Evolutionary conservation across 208 protist species (phyloP), one percentile per base, ranked within the genome.

Genomic region (Trypanosoma avium): DNA sequence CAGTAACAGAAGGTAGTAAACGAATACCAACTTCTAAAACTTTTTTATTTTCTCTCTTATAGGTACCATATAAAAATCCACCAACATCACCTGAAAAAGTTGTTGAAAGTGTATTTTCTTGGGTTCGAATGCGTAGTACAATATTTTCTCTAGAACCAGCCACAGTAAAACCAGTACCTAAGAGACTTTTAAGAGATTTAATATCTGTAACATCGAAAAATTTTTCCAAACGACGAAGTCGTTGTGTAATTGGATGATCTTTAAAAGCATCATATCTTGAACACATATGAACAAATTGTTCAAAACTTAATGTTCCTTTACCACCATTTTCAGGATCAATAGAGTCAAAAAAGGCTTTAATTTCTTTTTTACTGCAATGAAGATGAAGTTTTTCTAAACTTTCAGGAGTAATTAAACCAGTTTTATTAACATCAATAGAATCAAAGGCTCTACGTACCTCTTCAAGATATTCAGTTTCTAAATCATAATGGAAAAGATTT

Each of bases 121-220:
- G 74, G 22, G 77, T 73, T 7, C 82, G 59, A 15, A 95, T 74
- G 26, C 84, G 74, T 10, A 83, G 69, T 64, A 82, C 75, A 63
- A 95, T 93, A 50, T 89, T 80, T 63, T 86, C 79, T 30, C 78
- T 66, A 33, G 71, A 67, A 15, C 90, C 86, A 7, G 84, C 72
- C 17, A 95, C 90, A 47, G 81, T 95, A 77, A 91, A 95, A 19
- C 90, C 86, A 12, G 86, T 90, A 70, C 78, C 90, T 17, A 93
- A 36, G 56, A 70, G 81, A 15, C 49, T 67, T 38, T 86, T 82
- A 45, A 90, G 75, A 45, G 66, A 76, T 29, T 63, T 58, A 52
- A 83, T 75, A 55, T 95, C 86, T 10, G 84, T 92, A 17, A 81
- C 65, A 38, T 82, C 83, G 67, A 93, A 95, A 50, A 95, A 81